These are phyloP conservation scores for Ceratocystis diversiconidia DNA, from an alignment of 2,329 filamentous ascomycete species.

Conservation along the genomic window DNA sequence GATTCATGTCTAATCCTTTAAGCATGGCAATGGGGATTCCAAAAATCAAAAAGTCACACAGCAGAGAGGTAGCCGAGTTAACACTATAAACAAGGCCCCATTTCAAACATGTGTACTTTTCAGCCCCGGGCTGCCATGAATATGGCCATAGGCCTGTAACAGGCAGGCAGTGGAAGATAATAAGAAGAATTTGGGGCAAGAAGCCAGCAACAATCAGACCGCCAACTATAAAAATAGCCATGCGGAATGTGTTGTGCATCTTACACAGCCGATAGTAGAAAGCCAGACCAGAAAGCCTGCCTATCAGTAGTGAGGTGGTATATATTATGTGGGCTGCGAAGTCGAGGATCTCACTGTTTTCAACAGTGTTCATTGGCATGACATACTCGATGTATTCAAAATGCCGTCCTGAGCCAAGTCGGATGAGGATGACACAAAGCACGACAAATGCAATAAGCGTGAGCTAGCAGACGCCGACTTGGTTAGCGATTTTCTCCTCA, in stretches of 20 bases:
- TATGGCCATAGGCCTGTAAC: constrained; percentile 40
- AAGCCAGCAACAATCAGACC: constrained; percentile 30
- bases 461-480: constrained; percentile 20
- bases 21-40: constrained; percentile 36
- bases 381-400: constrained; percentile 35
- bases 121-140: constrained; percentile 29
- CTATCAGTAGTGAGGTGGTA: constrained; percentile 35
- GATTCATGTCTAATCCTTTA: constrained; percentile 30
- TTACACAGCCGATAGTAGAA: constrained; percentile 36
- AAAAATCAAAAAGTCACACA: constrained; percentile 38
- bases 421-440: constrained; percentile 32
- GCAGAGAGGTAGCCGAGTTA: constrained; percentile 35
- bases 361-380: constrained; percentile 28
- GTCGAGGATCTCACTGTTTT: constrained; percentile 33
- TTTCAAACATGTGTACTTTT: constrained; percentile 31
- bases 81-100: constrained; percentile 40
- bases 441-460: constrained; percentile 31
- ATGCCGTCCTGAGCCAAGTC: constrained; percentile 34
- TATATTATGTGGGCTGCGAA: constrained; percentile 39
- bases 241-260: constrained; percentile 26
- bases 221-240: constrained; percentile 27
- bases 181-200: constrained; percentile 34
- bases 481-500: background rate
- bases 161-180: constrained; percentile 38
- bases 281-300: constrained; percentile 37